phyloP scores from a whole-genome alignment of 1,139 yeast genomes.

The Blastobotrys petasosporus region DNA sequence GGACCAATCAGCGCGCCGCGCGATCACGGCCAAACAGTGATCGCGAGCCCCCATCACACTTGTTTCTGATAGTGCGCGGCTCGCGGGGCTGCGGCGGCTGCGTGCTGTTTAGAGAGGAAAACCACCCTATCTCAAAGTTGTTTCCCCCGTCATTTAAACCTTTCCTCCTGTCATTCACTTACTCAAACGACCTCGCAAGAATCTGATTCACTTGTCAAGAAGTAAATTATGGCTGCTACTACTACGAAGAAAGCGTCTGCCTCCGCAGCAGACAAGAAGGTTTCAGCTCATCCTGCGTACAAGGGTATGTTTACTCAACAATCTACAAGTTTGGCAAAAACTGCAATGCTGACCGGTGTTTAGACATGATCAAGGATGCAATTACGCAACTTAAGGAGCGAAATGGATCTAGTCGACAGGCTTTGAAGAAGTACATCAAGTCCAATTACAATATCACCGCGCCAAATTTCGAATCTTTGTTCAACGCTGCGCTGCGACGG shows the following conservation, averaged over 20 bases:
- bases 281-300: constrained; percentile 38
- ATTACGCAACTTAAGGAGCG: constrained; percentile 65
- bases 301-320: constrained; percentile 32
- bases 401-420: constrained; percentile 76
- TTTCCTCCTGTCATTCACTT: no score
- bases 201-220: constrained; percentile 15
- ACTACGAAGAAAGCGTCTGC: constrained; percentile 14
- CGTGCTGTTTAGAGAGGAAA: no score
- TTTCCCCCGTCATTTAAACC: no score
- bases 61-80: no score
- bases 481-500: constrained; percentile 73
- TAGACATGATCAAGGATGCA: constrained; percentile 75
- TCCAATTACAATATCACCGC: constrained; percentile 56
- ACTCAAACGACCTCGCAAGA: neutral
- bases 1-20: no score
- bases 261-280: constrained; percentile 26
- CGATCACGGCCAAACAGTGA: no score
- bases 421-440: constrained; percentile 65
- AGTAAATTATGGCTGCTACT: constrained; percentile 18
- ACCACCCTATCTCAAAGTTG: no score
- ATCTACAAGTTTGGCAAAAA: neutral
- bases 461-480: constrained; percentile 63
- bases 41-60: no score
- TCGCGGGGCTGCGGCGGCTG: no score
- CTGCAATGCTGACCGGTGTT: constrained; percentile 3